Conservation (phyloP, 352 stramenopile species). For the Globisporangium uncinulatum region DNA sequence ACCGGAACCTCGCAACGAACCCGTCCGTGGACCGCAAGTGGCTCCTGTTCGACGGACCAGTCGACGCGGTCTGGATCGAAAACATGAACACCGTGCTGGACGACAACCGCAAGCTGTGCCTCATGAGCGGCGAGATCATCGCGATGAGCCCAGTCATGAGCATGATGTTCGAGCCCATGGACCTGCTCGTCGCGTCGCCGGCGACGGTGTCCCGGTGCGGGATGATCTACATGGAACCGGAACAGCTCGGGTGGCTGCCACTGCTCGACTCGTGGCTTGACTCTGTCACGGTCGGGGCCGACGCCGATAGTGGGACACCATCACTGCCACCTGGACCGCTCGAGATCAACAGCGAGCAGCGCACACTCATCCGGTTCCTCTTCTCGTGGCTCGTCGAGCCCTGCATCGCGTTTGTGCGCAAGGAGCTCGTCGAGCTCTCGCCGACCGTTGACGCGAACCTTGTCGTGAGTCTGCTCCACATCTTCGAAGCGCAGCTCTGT, state of each 20-base stretch:
- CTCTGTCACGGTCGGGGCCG: conserved; percentile 26
- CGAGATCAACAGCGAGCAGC: conserved; percentile 74
- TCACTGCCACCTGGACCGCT: conserved; percentile 30
- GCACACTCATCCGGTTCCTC: conserved; percentile 60
- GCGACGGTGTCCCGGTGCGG: conserved; percentile 91
- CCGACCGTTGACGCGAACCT: conserved; percentile 90
- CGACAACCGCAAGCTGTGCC: conserved; percentile 92
- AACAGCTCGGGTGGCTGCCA: conserved; percentile 87
- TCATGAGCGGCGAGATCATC: conserved; percentile 94
- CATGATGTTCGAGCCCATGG: conserved; percentile 96
- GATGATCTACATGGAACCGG: conserved; percentile 95
- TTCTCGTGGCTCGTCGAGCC: conserved; percentile 89
- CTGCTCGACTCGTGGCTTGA: conserved; percentile 90
- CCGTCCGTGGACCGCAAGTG: conserved; percentile 84
- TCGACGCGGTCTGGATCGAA: conserved; percentile 93
- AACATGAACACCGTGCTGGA: conserved; percentile 96
- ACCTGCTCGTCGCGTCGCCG: conserved; percentile 90
- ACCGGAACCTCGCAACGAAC: conserved; percentile 78
- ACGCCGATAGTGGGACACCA: conserved; percentile 18
- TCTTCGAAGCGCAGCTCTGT: conserved; percentile 74
- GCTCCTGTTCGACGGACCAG: conserved; percentile 92
- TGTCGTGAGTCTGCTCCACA: conserved; percentile 83
- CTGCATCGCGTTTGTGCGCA: conserved; percentile 84
- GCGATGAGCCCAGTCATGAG: conserved; percentile 93
- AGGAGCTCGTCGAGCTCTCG: conserved; percentile 81